Evolutionary conservation across 2,329 filamentous ascomycete species (phyloP).

Genomic region (Pseudopyricularia javanii): DNA sequence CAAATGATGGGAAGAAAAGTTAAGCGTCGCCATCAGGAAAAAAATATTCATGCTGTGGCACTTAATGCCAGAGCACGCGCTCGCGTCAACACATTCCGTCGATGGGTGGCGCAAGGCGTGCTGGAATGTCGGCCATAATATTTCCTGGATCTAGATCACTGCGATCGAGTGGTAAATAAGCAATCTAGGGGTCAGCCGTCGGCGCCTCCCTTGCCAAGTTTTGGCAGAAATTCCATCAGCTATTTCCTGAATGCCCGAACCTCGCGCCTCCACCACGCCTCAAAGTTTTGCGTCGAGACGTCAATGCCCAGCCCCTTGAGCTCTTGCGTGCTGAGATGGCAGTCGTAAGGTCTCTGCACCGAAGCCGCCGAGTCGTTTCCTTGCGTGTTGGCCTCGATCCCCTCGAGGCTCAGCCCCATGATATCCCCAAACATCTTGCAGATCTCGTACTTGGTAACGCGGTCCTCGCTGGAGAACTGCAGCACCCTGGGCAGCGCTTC

Average conservation of each 20-base stretch:
- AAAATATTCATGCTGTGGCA: not conserved
- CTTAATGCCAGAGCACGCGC: not conserved
- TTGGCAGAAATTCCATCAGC: constrained; percentile 5
- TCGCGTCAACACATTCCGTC: not conserved
- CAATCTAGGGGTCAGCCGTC: not conserved
- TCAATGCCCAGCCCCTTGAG: constrained; percentile 64
- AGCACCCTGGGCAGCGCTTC: constrained; percentile 55
- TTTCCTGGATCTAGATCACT: too few species aligned
- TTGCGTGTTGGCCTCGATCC: constrained; percentile 56
- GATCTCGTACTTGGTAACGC: constrained; percentile 83
- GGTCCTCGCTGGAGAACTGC: constrained; percentile 80
- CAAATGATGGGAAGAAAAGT: not conserved
- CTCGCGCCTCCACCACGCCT: constrained; percentile 66
- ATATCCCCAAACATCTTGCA: constrained; percentile 68
- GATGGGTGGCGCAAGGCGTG: too few species aligned
- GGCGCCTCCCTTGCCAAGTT: not conserved
- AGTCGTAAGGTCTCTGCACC: constrained; percentile 76
- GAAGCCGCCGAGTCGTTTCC: constrained; percentile 59
- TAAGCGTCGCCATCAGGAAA: too few species aligned
- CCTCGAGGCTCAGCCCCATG: constrained; percentile 58
- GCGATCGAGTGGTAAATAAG: not conserved
- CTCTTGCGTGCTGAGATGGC: constrained; percentile 67
- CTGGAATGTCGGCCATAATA: too few species aligned
- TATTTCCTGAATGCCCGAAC: constrained; percentile 45
- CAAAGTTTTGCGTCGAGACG: constrained; percentile 63